Evolutionary conservation across 768 basidiomycete species (phyloP).

Genomic region (Nevesoporus exiguus): DNA sequence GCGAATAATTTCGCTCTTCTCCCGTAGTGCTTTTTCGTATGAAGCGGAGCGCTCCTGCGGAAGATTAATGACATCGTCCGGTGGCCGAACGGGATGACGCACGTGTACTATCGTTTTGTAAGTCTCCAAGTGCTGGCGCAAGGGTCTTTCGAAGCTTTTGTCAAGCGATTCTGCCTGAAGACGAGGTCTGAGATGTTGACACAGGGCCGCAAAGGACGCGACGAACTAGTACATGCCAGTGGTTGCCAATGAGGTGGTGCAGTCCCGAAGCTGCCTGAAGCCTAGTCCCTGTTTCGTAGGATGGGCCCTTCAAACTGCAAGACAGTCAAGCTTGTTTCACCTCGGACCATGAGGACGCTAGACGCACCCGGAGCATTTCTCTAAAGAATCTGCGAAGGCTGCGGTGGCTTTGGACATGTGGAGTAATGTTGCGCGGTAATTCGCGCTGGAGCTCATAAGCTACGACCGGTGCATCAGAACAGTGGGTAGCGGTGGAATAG

Average conservation of each 20-base stretch:
- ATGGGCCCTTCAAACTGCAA: slow-evolving; percentile 69
- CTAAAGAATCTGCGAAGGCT: slow-evolving; percentile 82
- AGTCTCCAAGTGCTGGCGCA: slow-evolving; percentile 78
- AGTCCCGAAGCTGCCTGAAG: slow-evolving; percentile 85
- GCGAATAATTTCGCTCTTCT: slow-evolving; percentile 81
- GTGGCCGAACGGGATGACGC: slow-evolving; percentile 19
- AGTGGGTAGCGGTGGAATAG: background rate
- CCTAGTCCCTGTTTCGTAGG: slow-evolving; percentile 76
- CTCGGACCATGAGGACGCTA: background rate
- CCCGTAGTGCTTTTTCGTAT: slow-evolving; percentile 78
- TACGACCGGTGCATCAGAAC: slow-evolving; percentile 35
- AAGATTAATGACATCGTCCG: slow-evolving; percentile 3
- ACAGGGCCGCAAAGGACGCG: slow-evolving; percentile 6
- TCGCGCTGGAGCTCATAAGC: slow-evolving; percentile 73
- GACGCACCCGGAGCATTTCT: slow-evolving; percentile 75
- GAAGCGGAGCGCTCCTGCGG: slow-evolving; percentile 75
- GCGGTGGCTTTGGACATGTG: slow-evolving; percentile 82
- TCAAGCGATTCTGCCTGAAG: slow-evolving; percentile 78
- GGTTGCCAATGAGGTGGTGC: slow-evolving; percentile 88
- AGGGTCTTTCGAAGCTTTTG: slow-evolving; percentile 83
- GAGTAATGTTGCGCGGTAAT: slow-evolving; percentile 77
- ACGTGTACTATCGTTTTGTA: slow-evolving; percentile 76
- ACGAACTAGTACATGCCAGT: slow-evolving; percentile 86
- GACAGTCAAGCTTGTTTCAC: background rate
- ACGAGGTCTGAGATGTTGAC: slow-evolving; percentile 5